phyloP scores from a whole-genome alignment of 2,329 filamentous ascomycete species.

The Bipolaris victoriae region DNA sequence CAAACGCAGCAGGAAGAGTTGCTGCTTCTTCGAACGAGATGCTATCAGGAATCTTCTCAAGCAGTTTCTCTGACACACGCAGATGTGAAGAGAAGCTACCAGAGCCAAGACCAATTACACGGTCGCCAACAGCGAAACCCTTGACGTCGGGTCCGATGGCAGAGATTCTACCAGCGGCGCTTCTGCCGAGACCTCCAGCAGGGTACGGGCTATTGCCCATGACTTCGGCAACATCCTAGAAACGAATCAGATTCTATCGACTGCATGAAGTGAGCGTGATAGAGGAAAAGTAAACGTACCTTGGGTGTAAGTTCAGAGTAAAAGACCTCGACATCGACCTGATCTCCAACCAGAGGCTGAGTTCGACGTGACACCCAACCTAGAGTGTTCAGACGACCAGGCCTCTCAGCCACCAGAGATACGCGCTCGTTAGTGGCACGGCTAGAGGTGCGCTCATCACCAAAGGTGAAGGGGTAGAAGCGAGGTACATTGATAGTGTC shows the following conservation, averaged over 20 bases:
- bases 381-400: neutral
- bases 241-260: neutral
- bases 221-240: neutral
- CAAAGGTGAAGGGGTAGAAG: slow-evolving; percentile 19
- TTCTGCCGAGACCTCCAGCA: slow-evolving; percentile 1
- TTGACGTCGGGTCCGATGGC: slow-evolving; percentile 18
- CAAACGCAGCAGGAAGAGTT: slow-evolving; percentile 29
- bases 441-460: neutral
- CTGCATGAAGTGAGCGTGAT: too few species aligned
- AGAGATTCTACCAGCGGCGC: slow-evolving; percentile 25
- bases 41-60: slow-evolving; percentile 32
- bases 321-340: slow-evolving; percentile 27
- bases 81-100: slow-evolving; percentile 10
- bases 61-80: neutral
- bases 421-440: neutral
- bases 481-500: slow-evolving; percentile 28
- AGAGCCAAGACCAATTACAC: slow-evolving; percentile 13
- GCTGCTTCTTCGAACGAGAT: slow-evolving; percentile 37
- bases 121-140: slow-evolving; percentile 23
- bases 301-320: neutral
- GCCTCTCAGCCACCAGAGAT: neutral
- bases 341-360: slow-evolving; percentile 5
- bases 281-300: neutral
- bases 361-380: neutral
- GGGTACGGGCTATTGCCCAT: neutral